phyloP scores from a whole-genome alignment of 352 stramenopile genomes.

The Hyaloperonospora brassicae region DNA sequence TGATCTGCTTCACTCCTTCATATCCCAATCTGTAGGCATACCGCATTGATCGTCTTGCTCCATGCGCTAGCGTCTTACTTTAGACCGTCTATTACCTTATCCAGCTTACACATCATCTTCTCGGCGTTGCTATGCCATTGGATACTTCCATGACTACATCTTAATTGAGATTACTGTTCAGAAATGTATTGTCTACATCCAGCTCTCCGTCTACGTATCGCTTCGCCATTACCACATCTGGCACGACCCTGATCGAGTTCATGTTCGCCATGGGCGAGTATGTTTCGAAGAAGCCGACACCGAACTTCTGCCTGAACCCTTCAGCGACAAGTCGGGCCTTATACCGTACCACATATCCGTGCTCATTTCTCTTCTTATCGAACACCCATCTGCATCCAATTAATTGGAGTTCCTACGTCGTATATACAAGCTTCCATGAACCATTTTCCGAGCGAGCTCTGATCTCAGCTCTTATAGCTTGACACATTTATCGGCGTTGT shows the following conservation, averaged over 20 bases:
- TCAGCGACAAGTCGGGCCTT: background rate
- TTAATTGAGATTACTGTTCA: slow-evolving; percentile 5
- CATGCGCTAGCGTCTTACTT: slow-evolving; percentile 17
- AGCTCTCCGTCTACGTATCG: background rate
- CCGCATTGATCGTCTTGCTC: slow-evolving; percentile 3
- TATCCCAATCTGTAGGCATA: slow-evolving; percentile 14
- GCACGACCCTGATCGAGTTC: background rate
- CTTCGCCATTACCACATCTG: background rate
- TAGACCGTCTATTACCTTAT: slow-evolving; percentile 17
- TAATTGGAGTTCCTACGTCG: background rate
- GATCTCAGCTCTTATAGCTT: background rate
- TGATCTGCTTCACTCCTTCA: slow-evolving; percentile 7
- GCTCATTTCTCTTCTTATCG: no score
- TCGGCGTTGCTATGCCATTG: background rate
- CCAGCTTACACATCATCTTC: slow-evolving; percentile 10
- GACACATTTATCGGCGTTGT: background rate
- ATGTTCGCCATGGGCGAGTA: slow-evolving; percentile 1
- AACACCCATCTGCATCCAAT: no score
- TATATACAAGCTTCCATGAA: background rate
- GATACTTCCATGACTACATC: slow-evolving; percentile 3
- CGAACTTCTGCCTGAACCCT: slow-evolving; percentile 8
- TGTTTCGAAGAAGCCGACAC: background rate
- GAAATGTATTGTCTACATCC: slow-evolving; percentile 5
- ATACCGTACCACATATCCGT: background rate
- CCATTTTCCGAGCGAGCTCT: no score